A percentile compares a stretch with the other conserved stretches of the same genome.
These are phyloP conservation scores for Hymenoscyphus salicellus DNA, from an alignment of 2,329 filamentous ascomycete genomes.

Conservation along the genomic window DNA sequence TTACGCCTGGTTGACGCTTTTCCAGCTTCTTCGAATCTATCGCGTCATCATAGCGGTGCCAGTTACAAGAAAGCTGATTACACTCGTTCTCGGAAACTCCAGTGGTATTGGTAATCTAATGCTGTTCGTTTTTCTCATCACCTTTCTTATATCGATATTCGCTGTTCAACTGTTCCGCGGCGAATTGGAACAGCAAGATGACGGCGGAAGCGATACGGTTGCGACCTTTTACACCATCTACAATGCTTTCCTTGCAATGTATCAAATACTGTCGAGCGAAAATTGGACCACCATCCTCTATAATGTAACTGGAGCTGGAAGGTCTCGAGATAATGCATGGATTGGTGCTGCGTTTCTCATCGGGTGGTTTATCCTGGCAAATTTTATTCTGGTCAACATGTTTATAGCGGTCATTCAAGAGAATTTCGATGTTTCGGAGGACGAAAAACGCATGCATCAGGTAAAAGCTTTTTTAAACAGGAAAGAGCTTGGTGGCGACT, in stretches of 20 bases:
- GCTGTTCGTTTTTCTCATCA: slow-evolving; percentile 93
- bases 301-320: slow-evolving; percentile 69
- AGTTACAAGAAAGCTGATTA: slow-evolving; percentile 81
- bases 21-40: slow-evolving; percentile 90
- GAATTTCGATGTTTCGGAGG: slow-evolving; percentile 97
- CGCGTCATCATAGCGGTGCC: slow-evolving; percentile 86
- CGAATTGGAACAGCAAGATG: slow-evolving; percentile 66
- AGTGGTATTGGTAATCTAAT: slow-evolving; percentile 91
- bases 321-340: slow-evolving; percentile 72
- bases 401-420: slow-evolving; percentile 99
- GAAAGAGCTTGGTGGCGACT: slow-evolving; percentile 72
- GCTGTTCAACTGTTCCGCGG: slow-evolving; percentile 90
- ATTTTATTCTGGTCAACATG: slow-evolving; percentile 98
- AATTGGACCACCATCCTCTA: slow-evolving; percentile 93
- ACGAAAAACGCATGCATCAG: slow-evolving; percentile 95
- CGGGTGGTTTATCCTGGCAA: slow-evolving; percentile 91
- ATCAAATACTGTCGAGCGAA: slow-evolving; percentile 92
- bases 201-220: slow-evolving; percentile 58
- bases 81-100: slow-evolving; percentile 85
- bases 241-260: slow-evolving; percentile 97
- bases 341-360: slow-evolving; percentile 88
- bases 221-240: slow-evolving; percentile 88
- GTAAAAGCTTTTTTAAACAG: slow-evolving; percentile 91
- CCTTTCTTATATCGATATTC: slow-evolving; percentile 89
- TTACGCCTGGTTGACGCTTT: slow-evolving; percentile 87